phyloP scores from a whole-genome alignment of 345 rosid genomes.

The Cardamine chenopodiifolia region DNA sequence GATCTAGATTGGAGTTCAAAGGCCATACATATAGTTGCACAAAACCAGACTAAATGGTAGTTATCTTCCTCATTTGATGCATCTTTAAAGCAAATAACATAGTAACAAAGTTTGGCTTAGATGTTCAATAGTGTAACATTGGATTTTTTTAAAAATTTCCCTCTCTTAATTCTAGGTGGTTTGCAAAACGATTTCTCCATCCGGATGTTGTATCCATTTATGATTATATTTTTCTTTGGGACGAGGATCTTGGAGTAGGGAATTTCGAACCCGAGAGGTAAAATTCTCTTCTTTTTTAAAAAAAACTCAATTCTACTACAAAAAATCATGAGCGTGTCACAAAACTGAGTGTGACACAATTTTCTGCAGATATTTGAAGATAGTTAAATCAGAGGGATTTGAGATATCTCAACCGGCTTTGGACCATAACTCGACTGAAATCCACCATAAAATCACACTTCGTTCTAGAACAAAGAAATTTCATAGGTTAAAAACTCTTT shows the following conservation, averaged over 20 bases:
- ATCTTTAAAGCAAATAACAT: neutral
- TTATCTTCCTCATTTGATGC: conserved; percentile 16
- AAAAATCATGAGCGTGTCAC: neutral
- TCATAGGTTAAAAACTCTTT: conserved; percentile 56
- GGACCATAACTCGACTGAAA: conserved; percentile 82
- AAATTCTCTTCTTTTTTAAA: neutral
- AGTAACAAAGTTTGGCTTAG: neutral
- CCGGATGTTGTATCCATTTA: conserved; percentile 83
- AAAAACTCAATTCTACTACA: neutral
- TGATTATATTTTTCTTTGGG: conserved; percentile 96
- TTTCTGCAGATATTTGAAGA: conserved; percentile 64
- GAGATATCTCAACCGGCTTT: conserved; percentile 99
- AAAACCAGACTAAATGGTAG: conserved; percentile 96
- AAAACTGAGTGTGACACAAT: neutral
- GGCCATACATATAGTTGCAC: conserved; percentile 86
- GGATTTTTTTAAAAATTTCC: neutral
- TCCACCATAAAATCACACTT: conserved; percentile 91
- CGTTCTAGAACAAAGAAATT: conserved; percentile 68
- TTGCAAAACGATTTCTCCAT: conserved; percentile 96
- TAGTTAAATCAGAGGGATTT: conserved; percentile 77
- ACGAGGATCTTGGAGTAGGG: conserved; percentile 92
- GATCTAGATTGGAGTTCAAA: conserved; percentile 79
- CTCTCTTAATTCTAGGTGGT: conserved; percentile 71
- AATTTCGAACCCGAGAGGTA: conserved; percentile 81
- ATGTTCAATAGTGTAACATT: neutral